Evolutionary conservation across 352 stramenopile genomes (phyloP).

Genomic region (Bremia lactucae): DNA sequence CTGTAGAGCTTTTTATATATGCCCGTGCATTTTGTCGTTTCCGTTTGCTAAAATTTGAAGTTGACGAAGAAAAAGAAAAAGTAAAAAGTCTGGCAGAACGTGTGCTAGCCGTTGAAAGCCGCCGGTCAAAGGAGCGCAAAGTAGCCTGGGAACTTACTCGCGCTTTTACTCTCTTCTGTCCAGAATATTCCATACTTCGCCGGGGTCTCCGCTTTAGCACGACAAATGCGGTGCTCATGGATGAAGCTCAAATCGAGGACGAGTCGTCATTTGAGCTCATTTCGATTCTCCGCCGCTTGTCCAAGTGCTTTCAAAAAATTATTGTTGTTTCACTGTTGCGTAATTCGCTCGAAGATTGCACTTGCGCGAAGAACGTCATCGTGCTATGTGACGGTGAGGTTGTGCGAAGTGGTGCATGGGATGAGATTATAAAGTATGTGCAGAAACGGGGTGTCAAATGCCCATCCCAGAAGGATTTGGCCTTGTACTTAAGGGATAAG

Average conservation of each 20-base stretch:
- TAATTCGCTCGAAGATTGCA: slow-evolving; percentile 18
- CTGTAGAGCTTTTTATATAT: slow-evolving; percentile 30
- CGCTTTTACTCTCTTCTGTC: slow-evolving; percentile 25
- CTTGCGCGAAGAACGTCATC: slow-evolving; percentile 17
- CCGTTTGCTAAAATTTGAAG: slow-evolving; percentile 16
- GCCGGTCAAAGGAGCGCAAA: slow-evolving; percentile 23
- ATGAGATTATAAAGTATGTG: slow-evolving; percentile 20
- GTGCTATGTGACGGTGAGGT: slow-evolving; percentile 28
- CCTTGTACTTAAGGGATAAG: slow-evolving; percentile 17
- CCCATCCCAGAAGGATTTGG: slow-evolving; percentile 20
- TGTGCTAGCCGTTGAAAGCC: slow-evolving; percentile 9
- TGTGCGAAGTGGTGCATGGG: slow-evolving; percentile 23
- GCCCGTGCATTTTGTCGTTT: slow-evolving; percentile 34
- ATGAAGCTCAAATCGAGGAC: slow-evolving; percentile 17
- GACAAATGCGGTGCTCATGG: slow-evolving; percentile 27
- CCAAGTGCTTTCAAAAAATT: slow-evolving; percentile 29
- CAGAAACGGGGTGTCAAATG: slow-evolving; percentile 23
- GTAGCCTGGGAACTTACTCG: slow-evolving; percentile 31
- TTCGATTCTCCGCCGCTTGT: slow-evolving; percentile 25
- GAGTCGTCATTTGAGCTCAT: slow-evolving; percentile 28
- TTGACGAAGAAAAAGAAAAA: slow-evolving; percentile 21
- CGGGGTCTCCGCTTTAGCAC: slow-evolving; percentile 16
- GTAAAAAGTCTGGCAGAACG: slow-evolving; percentile 16
- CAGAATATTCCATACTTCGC: slow-evolving; percentile 16
- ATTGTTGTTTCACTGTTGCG: slow-evolving; percentile 30